Base-by-base conservation (phyloP, 441 rosid species). In the Cnidoscolus chayamansa region DNA sequence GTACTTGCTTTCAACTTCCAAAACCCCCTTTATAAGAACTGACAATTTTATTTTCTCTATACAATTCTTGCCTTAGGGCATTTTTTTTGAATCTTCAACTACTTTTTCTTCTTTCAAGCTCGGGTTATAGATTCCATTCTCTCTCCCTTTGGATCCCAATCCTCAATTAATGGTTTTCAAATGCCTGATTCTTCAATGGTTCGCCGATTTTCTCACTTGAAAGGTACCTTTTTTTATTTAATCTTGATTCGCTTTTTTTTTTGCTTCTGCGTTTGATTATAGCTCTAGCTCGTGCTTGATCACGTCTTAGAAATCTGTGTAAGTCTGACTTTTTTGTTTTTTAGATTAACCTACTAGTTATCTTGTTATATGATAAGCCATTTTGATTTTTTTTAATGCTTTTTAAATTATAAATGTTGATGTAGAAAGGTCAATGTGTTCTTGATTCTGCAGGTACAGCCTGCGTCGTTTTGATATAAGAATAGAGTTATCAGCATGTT, bases 401-500 rank as follows among this genome's bases (percentile, higher is more conserved):
- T 6, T 40, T 40, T 40, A 3, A 40, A 35, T 35, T 40, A 40
- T 40, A 40, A 40, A 6, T 40, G 6, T 74, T 49, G 15, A 8
- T 64, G n/a, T 17, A 60, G 66, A 25, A 62, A 16, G 57, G 78
- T 68, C 76, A 74, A 74, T 65, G 70, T 50, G 6, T 78, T 72
- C 16, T 60, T 70, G 68, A 37, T 71, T 65, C 19, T 43, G 30
- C 55, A 48, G 45, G 75, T 77, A 72, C 78, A 70, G 32, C 31
- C 56, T 56, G 54, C 67, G 65, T 81, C 73, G 56, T 62, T 43
- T 75, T 40, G 53, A 16, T 72, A 40, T 80, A 81, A 82, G 83
- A 74, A 80, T 87, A 85, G 85, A 83, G 79, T 58, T 80, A 47
- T 67, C 81, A 89, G 73, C 56, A 93, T 91, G 98, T 76, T 77